Evolutionary conservation across 2,329 filamentous ascomycete species (phyloP).

Genomic region (Pseudopithomyces chartarum): DNA sequence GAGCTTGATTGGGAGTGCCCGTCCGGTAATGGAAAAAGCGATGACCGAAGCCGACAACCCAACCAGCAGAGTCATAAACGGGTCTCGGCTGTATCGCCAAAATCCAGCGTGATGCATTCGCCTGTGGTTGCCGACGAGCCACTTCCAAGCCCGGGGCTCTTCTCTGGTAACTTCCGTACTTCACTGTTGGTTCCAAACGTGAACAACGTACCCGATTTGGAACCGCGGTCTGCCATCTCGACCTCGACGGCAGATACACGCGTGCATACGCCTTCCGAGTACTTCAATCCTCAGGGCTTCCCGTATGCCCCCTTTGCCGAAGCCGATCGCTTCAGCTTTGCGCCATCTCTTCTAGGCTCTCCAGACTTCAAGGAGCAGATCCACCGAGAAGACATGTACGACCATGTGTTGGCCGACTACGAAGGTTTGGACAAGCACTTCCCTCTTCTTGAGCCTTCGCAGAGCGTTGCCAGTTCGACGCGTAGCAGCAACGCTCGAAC

Average conservation of each 20-base stretch:
- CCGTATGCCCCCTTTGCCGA: slow-evolving; percentile 16
- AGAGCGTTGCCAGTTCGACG: slow-evolving; percentile 47
- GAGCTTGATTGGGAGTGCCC: slow-evolving; percentile 62
- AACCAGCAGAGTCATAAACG: slow-evolving; percentile 15
- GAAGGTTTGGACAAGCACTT: slow-evolving; percentile 54
- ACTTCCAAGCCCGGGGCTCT: slow-evolving; percentile 18
- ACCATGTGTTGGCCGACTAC: slow-evolving; percentile 48
- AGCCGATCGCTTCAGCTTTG: slow-evolving; percentile 44
- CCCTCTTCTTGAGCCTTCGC: slow-evolving; percentile 48
- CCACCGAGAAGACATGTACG: slow-evolving; percentile 40
- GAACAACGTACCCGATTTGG: slow-evolving; percentile 38
- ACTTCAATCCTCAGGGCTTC: slow-evolving; percentile 18
- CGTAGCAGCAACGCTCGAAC: slow-evolving; percentile 58
- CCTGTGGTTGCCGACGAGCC: slow-evolving; percentile 9
- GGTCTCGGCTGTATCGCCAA: slow-evolving; percentile 8
- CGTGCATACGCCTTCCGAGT: slow-evolving; percentile 35
- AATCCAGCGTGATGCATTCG: slow-evolving; percentile 7
- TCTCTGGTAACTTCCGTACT: slow-evolving; percentile 26
- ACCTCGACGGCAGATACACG: slow-evolving; percentile 35
- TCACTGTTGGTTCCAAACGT: slow-evolving; percentile 36
- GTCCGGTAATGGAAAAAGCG: slow-evolving; percentile 34
- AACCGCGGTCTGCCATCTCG: slow-evolving; percentile 40
- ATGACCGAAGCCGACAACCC: slow-evolving; percentile 40
- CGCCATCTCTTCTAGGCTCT: slow-evolving; percentile 42
- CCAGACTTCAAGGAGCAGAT: slow-evolving; percentile 40